Conservation (phyloP, 2,329 filamentous ascomycete genomes). For the Parafenestella ontariensis region DNA sequence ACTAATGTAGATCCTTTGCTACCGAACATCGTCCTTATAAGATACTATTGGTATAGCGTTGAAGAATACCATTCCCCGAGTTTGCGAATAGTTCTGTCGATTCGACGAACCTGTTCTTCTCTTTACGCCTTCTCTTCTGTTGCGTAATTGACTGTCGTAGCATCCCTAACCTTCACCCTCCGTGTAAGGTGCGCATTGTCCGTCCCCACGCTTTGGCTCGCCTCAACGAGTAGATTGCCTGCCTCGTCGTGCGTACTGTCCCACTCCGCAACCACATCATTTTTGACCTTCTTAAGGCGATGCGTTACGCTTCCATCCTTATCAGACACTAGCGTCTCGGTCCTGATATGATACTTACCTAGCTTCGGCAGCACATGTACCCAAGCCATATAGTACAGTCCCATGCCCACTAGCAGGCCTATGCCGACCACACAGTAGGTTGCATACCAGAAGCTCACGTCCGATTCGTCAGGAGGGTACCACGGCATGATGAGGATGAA, state of each 20-base stretch:
- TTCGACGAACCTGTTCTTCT: neutral
- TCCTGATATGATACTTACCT: conserved; percentile 32
- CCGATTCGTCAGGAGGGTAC: conserved; percentile 69
- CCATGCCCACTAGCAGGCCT: conserved; percentile 41
- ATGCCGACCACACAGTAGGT: conserved; percentile 72
- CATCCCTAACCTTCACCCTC: conserved; percentile 2
- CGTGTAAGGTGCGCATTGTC: neutral
- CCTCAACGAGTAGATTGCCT: conserved; percentile 8
- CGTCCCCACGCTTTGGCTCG: neutral
- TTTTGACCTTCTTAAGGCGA: conserved; percentile 30
- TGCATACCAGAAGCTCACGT: conserved; percentile 77
- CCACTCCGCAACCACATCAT: conserved; percentile 35
- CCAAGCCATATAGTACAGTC: conserved; percentile 38
- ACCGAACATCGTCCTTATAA: too few species aligned
- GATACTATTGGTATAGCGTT: too few species aligned
- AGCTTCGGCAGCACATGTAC: conserved; percentile 33
- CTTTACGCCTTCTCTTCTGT: neutral
- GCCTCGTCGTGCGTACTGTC: conserved; percentile 40
- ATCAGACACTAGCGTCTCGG: conserved; percentile 33
- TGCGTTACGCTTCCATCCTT: conserved; percentile 39
- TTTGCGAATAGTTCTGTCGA: too few species aligned
- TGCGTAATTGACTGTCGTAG: neutral
- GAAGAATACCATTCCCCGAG: too few species aligned
- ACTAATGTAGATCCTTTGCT: too few species aligned
- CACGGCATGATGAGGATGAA: conserved; percentile 71